Conservation (phyloP, 768 basidiomycete species). For the Pleurotus giganteus region DNA sequence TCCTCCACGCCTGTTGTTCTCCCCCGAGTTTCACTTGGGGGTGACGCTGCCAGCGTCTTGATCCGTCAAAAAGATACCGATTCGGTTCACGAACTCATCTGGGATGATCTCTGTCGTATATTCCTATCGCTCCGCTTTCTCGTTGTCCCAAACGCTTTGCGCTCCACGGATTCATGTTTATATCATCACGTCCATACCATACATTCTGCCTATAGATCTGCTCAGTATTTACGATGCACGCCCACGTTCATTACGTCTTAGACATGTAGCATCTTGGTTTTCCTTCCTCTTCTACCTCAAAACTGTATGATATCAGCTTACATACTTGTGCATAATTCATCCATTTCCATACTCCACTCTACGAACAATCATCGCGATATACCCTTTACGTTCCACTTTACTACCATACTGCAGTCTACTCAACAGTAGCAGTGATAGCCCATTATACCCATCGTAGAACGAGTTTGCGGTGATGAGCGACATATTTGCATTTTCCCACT, state of each 20-base stretch:
- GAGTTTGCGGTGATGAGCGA: too few species aligned
- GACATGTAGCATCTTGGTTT: slow-evolving; percentile 3
- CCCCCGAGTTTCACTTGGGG: not conserved
- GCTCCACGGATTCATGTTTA: not conserved
- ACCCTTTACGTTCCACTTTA: too few species aligned
- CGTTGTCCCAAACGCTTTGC: not conserved
- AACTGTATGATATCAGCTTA: slow-evolving; percentile 7
- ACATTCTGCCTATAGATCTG: slow-evolving; percentile 4
- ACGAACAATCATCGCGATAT: too few species aligned
- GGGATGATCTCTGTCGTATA: slow-evolving; percentile 5
- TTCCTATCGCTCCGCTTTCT: not conserved
- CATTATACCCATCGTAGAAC: too few species aligned
- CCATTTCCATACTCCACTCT: not conserved
- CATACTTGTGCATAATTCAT: not conserved
- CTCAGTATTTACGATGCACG: not conserved
- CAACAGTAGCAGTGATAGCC: too few species aligned
- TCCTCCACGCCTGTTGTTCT: not conserved
- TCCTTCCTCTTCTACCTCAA: not conserved
- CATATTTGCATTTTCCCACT: too few species aligned
- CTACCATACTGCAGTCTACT: too few species aligned
- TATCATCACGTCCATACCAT: not conserved
- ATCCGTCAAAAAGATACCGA: not conserved
- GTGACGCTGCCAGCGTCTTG: not conserved
- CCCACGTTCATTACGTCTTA: not conserved
- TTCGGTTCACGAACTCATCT: not conserved